A percentile compares a stretch with the other conserved stretches of the same genome.
These are phyloP conservation scores for Lactarius hengduanensis DNA, from an alignment of 768 basidiomycete genomes.

Conservation along the genomic window DNA sequence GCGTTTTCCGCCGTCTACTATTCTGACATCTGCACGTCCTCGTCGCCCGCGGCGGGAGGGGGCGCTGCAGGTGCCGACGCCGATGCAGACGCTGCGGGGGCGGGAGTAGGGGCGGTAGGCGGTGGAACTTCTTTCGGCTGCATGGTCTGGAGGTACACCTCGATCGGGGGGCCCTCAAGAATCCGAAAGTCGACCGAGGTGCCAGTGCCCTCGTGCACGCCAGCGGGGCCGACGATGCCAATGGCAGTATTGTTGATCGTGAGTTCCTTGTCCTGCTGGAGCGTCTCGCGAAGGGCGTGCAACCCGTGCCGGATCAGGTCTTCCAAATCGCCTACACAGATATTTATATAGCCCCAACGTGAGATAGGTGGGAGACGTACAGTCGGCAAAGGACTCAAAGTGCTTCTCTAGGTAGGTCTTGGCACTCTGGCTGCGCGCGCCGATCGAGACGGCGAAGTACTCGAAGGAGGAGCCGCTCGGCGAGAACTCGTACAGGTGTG, in stretches of 20 bases:
- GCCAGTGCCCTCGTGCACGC: slow-evolving; percentile 50
- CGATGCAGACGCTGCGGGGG: slow-evolving; percentile 16
- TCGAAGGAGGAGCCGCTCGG: slow-evolving; percentile 97
- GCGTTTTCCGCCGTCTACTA: slow-evolving; percentile 35
- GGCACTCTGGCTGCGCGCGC: slow-evolving; percentile 95
- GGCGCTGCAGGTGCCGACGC: slow-evolving; percentile 19
- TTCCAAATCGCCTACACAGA: slow-evolving; percentile 66
- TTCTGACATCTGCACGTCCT: slow-evolving; percentile 86
- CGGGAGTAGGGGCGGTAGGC: slow-evolving; percentile 38
- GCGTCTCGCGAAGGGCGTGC: slow-evolving; percentile 91
- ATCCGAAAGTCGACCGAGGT: slow-evolving; percentile 72
- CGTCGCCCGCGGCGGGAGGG: slow-evolving; percentile 46
- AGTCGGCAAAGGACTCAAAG: slow-evolving; percentile 81
- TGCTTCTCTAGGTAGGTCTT: slow-evolving; percentile 98
- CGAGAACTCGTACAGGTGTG: slow-evolving; percentile 97
- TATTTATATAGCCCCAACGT: not conserved
- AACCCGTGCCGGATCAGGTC: slow-evolving; percentile 91
- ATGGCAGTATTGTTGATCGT: slow-evolving; percentile 92
- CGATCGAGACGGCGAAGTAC: slow-evolving; percentile 98
- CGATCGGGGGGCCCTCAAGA: slow-evolving; percentile 78
- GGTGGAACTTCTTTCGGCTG: slow-evolving; percentile 58
- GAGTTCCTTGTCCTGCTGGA: slow-evolving; percentile 98
- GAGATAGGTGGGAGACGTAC: slow-evolving; percentile 45
- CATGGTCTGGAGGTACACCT: slow-evolving; percentile 77
- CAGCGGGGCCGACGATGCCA: slow-evolving; percentile 81